Evolutionary conservation across 2,329 filamentous ascomycete species (phyloP).

Genomic region (Microsporum ferrugineum): DNA sequence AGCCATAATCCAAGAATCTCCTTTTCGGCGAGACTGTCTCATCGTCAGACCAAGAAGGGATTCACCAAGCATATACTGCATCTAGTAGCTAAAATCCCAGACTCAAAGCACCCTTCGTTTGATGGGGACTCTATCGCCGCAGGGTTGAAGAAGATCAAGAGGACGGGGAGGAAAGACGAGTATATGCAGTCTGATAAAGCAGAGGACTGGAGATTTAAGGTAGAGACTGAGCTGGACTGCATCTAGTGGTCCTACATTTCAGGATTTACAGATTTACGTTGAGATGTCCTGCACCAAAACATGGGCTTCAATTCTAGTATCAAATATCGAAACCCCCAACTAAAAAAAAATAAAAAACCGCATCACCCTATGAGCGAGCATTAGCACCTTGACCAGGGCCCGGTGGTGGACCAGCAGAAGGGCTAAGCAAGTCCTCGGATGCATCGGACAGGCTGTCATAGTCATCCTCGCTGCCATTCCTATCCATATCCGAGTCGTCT

Average conservation of each 20-base stretch:
- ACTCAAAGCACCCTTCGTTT: slow-evolving; percentile 26
- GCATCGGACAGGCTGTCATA: neutral
- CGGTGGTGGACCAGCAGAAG: neutral
- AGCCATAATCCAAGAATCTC: slow-evolving; percentile 20
- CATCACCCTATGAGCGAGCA: neutral
- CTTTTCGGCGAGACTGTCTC: slow-evolving; percentile 34
- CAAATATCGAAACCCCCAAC: neutral
- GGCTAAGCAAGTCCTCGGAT: neutral
- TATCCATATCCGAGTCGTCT: neutral
- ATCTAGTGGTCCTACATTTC: neutral
- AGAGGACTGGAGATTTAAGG: slow-evolving; percentile 32
- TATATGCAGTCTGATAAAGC: slow-evolving; percentile 31
- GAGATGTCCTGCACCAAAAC: neutral
- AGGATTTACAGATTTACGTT: neutral
- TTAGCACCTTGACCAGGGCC: neutral
- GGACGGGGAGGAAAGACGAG: slow-evolving; percentile 50
- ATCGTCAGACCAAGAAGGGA: slow-evolving; percentile 26
- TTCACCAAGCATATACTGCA: slow-evolving; percentile 31
- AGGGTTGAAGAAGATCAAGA: slow-evolving; percentile 35
- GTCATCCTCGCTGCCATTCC: neutral
- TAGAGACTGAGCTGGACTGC: neutral
- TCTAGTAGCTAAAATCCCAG: slow-evolving; percentile 34
- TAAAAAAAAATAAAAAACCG: no score
- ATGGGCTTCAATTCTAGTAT: neutral
- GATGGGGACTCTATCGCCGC: slow-evolving; percentile 29